Evolutionary conservation across 73 alveolate species (phyloP).

Genomic region (Symbiodinium pilosum): DNA sequence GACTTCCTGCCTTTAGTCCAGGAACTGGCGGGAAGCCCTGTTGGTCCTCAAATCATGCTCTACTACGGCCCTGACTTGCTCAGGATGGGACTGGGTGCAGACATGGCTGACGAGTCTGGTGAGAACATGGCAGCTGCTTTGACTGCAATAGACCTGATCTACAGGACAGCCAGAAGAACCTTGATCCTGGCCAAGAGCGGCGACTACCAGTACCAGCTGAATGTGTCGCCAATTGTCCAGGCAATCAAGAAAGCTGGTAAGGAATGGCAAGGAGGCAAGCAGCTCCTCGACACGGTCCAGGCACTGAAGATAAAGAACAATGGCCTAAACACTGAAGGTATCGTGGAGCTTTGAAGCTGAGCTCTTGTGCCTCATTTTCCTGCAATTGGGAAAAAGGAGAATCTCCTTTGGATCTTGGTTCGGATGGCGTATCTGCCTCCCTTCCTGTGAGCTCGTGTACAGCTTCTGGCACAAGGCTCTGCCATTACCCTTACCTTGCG

Average conservation of each 20-base stretch:
- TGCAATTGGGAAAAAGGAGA: no score
- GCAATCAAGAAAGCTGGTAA: conserved; percentile 82
- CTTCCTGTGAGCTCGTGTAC: no score
- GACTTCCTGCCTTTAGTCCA: conserved; percentile 51
- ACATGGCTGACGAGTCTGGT: conserved; percentile 47
- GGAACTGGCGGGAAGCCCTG: conserved; percentile 90
- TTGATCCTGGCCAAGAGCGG: conserved; percentile 78
- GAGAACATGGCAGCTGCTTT: conserved; percentile 63
- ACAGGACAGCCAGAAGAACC: conserved; percentile 65
- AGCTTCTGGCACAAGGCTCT: no score
- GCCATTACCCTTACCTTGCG: no score
- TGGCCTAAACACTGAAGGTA: conserved; percentile 71
- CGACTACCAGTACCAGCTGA: conserved; percentile 80
- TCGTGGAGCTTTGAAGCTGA: conserved; percentile 93
- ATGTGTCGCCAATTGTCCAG: conserved; percentile 85
- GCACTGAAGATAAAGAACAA: conserved; percentile 37
- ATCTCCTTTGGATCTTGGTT: no score
- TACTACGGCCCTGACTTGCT: conserved; percentile 78
- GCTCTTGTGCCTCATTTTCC: no score
- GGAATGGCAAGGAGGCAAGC: conserved; percentile 83
- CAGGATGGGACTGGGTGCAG: conserved; percentile 90
- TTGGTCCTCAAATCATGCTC: conserved; percentile 81
- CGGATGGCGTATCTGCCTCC: no score
- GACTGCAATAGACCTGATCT: conserved; percentile 53
- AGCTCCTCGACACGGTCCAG: conserved; percentile 44